A percentile compares a stretch with the other conserved stretches of the same genome.
Evolutionary conservation across 2,329 filamentous ascomycete genomes (phyloP).

Genomic region (Fusarium proliferatum): DNA sequence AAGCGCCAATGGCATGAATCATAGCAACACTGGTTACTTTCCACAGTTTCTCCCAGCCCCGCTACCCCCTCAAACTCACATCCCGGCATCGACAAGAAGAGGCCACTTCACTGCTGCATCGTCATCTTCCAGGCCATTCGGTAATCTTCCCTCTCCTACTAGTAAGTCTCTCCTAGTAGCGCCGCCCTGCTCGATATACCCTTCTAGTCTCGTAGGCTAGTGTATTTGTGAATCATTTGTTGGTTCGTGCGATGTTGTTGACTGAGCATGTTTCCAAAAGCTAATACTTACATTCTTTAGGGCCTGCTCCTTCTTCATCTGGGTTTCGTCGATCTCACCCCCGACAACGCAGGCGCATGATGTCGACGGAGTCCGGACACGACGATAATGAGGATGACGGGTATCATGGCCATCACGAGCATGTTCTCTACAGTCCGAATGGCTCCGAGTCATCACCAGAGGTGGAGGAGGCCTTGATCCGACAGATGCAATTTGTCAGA

Average conservation of each 20-base stretch:
- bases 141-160: conserved; percentile 35
- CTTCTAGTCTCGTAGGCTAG: not conserved
- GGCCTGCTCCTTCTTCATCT: conserved; percentile 38
- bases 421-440: conserved; percentile 9
- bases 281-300: conserved; percentile 27
- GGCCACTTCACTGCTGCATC: conserved; percentile 27
- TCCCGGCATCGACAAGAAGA: conserved; percentile 28
- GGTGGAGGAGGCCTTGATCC: conserved; percentile 50
- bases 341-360: conserved; percentile 45
- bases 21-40: conserved; percentile 30
- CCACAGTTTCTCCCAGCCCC: conserved; percentile 27
- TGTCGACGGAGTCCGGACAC: conserved; percentile 36
- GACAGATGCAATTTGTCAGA: conserved; percentile 59
- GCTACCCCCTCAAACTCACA: conserved; percentile 30
- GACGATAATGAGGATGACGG: conserved; percentile 37
- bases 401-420: conserved; percentile 29
- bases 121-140: conserved; percentile 30
- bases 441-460: conserved; percentile 24
- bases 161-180: conserved; percentile 30
- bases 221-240: conserved; percentile 10
- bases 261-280: not conserved
- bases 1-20: conserved; percentile 30
- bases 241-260: not conserved
- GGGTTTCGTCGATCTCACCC: conserved; percentile 43
- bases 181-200: not conserved